Evolutionary conservation across 805 yeast species (phyloP), one percentile per base, ranked within the genome.

Genomic region (Hemisphaericaspora nanyangensis): DNA sequence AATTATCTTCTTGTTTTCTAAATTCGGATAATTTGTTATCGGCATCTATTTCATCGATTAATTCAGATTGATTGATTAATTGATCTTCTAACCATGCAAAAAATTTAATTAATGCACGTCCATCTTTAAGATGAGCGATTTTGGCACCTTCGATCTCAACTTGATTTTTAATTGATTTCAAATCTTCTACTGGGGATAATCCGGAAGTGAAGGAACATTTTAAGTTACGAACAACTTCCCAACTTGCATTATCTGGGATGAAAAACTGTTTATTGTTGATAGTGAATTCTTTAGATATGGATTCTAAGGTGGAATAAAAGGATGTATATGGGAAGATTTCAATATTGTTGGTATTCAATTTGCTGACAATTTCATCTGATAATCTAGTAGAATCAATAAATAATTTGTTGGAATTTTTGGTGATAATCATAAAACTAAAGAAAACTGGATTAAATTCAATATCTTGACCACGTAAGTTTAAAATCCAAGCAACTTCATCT

Each of bases 401-500:
- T 34, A 77, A 57, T 1, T 57, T 58, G 17, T 68, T 56, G 10
- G 50, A 50, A 34, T 54, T 49, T 26, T 50, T 47, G 1, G 64
- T 54, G n/a, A 67, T 48, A 8, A 65, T 56, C 47, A 65, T 50
- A 40, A 62, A 68, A 40, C 72, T 56, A 58, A 63, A 76, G 47
- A 77, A 77, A 13, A 77, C 69, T 3, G 82, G 81, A 48, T 75
- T 76, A 55, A 50, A 77, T 35, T 72, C 74, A 42, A 77, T 77
- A 52, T 77, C 82, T 36, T 56, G 71, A 18, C 80, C 81, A 43
- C 82, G 59, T 40, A 76, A 55, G 45, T 76, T 76, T 43, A 75
- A 55, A 31, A 89, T 64, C 96, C 97, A 90, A 5, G 95, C 93
- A 40, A 89, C 77, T 51, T 90, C 96, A 63, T 91, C 97, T 39